Evolutionary conservation across 1,284 basidiomycete species (phyloP).

Genomic region (Pseudozyma tsukubaensis): DNA sequence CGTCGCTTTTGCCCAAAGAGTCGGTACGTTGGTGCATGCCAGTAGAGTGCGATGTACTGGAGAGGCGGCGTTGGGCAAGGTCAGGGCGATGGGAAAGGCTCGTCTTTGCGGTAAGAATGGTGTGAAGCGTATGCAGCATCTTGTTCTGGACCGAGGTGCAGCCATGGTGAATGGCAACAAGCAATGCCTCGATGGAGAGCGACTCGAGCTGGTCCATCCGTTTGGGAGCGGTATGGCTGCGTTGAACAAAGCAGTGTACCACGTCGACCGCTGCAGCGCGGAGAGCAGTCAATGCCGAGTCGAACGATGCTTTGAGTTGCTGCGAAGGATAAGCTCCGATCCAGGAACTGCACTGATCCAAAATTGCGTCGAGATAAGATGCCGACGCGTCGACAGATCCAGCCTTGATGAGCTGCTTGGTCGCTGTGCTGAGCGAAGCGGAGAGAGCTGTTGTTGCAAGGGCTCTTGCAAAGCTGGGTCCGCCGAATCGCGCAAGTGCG

Average conservation of each 20-base stretch:
- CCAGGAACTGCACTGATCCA: constrained; percentile 36
- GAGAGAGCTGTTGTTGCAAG: constrained; percentile 27
- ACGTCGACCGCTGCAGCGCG: constrained; percentile 81
- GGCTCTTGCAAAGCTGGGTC: constrained; percentile 78
- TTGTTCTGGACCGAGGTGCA: constrained; percentile 74
- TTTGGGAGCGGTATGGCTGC: constrained; percentile 78
- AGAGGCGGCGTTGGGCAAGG: constrained; percentile 15
- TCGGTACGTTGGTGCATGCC: constrained; percentile 24
- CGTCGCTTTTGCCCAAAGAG: constrained; percentile 15
- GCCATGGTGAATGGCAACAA: constrained; percentile 75
- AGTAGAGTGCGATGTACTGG: constrained; percentile 17
- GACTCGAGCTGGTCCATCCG: constrained; percentile 74
- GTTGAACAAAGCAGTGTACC: constrained; percentile 81
- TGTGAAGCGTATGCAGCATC: constrained; percentile 88
- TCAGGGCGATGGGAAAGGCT: constrained; percentile 12
- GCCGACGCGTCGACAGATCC: constrained; percentile 9
- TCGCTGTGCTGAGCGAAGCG: constrained; percentile 26
- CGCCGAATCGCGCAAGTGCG: constrained; percentile 84
- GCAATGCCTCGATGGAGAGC: constrained; percentile 80
- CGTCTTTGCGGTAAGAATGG: constrained; percentile 70
- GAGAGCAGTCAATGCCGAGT: constrained; percentile 69
- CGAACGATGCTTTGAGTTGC: constrained; percentile 6
- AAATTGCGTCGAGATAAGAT: constrained; percentile 39
- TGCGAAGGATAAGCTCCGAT: constrained; percentile 31
- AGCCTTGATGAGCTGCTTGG: constrained; percentile 19